A percentile compares a stretch with the other conserved stretches of the same genome.
phyloP scores from a whole-genome alignment of 148 eudicot genomes.

The Rhododendron vialii region DNA sequence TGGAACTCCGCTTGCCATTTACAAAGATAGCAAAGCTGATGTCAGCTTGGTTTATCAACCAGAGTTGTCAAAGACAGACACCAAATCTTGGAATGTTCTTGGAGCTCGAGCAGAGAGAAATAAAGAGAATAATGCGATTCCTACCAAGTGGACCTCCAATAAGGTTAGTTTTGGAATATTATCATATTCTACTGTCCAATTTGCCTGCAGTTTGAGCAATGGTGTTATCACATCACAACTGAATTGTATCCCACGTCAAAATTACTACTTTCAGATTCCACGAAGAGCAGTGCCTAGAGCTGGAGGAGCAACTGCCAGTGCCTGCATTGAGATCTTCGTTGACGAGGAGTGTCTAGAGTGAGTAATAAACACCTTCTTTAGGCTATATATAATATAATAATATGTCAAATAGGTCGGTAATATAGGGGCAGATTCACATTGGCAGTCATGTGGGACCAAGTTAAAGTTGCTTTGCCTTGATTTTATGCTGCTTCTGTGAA shows the following conservation, averaged over 20 bases:
- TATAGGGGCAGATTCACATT: background rate
- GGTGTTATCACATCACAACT: background rate
- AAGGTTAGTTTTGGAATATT: constrained; percentile 38
- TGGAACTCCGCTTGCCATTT: constrained; percentile 49
- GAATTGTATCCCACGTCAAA: background rate
- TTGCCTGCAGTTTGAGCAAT: background rate
- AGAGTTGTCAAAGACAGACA: constrained; percentile 36
- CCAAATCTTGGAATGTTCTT: constrained; percentile 68
- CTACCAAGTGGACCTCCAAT: constrained; percentile 81
- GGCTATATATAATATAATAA: background rate
- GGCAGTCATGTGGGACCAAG: background rate
- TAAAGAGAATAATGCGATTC: constrained; percentile 81
- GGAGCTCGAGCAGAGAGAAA: constrained; percentile 82
- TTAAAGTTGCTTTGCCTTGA: constrained; percentile 5
- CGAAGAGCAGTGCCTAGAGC: constrained; percentile 43
- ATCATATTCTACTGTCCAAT: background rate
- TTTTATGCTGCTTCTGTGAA: background rate
- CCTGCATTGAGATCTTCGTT: constrained; percentile 70
- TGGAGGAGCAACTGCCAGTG: constrained; percentile 37
- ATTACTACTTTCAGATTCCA: constrained; percentile 49
- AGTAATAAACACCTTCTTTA: constrained; percentile 25
- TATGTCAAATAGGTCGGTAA: background rate
- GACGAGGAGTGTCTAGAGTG: constrained; percentile 71
- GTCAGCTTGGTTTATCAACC: constrained; percentile 26
- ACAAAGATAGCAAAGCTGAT: constrained; percentile 42